A percentile compares a stretch with the other conserved stretches of the same genome.
phyloP scores from a whole-genome alignment of 768 basidiomycete genomes.

The Naganishia antarctica region DNA sequence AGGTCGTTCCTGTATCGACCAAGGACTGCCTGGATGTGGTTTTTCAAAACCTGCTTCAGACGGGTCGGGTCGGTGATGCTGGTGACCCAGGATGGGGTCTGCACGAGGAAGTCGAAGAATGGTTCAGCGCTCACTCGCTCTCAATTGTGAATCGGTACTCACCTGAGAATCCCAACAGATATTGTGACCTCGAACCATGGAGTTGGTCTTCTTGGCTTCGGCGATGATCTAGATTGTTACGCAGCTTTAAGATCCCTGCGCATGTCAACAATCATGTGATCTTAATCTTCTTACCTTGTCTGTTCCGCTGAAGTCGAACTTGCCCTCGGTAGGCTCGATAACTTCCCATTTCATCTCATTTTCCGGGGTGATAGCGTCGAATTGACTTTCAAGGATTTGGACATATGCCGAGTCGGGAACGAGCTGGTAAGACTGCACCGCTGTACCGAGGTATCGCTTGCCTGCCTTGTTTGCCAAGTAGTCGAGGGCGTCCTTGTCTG shows the following conservation, averaged over 20 bases:
- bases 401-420: constrained; percentile 25
- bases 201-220: constrained; percentile 33
- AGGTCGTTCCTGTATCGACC: constrained; percentile 37
- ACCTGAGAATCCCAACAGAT: constrained; percentile 37
- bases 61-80: constrained; percentile 40
- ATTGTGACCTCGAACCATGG: constrained; percentile 37
- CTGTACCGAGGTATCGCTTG: constrained; percentile 36
- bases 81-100: constrained; percentile 37
- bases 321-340: constrained; percentile 33
- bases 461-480: constrained; percentile 16
- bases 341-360: constrained; percentile 45
- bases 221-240: constrained; percentile 42
- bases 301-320: constrained; percentile 40
- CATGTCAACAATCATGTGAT: too few relatives aligned
- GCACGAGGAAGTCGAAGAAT: background rate
- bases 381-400: constrained; percentile 34
- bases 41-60: constrained; percentile 33
- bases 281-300: constrained; percentile 40
- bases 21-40: constrained; percentile 38
- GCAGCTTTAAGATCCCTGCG: too few relatives aligned
- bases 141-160: constrained; percentile 10
- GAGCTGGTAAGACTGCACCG: constrained; percentile 35
- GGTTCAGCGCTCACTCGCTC: too few relatives aligned
- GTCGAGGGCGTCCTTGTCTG: constrained; percentile 12
- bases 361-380: constrained; percentile 38